These are phyloP conservation scores for Mortierella claussenii DNA, from an alignment of 192 early-diverging fungal genomes.

Conservation along the genomic window DNA sequence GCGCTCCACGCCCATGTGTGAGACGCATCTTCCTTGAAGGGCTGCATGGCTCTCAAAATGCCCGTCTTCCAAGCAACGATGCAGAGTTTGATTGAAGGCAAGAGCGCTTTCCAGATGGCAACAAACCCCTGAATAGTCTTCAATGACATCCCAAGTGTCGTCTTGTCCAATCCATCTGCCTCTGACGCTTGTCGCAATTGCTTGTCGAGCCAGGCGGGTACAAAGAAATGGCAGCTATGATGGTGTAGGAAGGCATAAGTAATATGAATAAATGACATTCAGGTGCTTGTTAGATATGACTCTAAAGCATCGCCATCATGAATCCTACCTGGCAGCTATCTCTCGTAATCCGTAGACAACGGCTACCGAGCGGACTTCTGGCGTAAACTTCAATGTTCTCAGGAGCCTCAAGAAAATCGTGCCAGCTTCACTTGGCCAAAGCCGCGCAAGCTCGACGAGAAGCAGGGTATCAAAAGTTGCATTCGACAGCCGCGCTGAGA, in stretches of 20 bases:
- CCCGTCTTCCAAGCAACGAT: constrained; percentile 25
- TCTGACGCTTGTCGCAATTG: not conserved
- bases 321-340: constrained; percentile 42
- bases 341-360: constrained; percentile 24
- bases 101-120: constrained; percentile 9
- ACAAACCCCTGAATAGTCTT: not conserved
- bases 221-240: constrained; percentile 23
- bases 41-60: constrained; percentile 1
- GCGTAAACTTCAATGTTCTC: constrained; percentile 6
- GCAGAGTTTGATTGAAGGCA: constrained; percentile 24
- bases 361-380: constrained; percentile 24
- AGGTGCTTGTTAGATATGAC: not conserved
- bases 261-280: not conserved
- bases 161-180: not conserved
- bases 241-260: not conserved
- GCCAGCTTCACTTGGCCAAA: constrained; percentile 3
- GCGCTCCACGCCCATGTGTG: not conserved
- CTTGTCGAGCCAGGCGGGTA: constrained; percentile 6
- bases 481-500: constrained; percentile 6
- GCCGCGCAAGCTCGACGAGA: constrained; percentile 11
- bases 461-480: constrained; percentile 36
- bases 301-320: too few species aligned
- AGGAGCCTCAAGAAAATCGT: constrained; percentile 18
- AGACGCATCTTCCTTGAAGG: not conserved
- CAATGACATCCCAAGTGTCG: constrained; percentile 11